phyloP scores from a whole-genome alignment of 202 grass and related monocot genomes.

The Brachypodium distachyon region DNA sequence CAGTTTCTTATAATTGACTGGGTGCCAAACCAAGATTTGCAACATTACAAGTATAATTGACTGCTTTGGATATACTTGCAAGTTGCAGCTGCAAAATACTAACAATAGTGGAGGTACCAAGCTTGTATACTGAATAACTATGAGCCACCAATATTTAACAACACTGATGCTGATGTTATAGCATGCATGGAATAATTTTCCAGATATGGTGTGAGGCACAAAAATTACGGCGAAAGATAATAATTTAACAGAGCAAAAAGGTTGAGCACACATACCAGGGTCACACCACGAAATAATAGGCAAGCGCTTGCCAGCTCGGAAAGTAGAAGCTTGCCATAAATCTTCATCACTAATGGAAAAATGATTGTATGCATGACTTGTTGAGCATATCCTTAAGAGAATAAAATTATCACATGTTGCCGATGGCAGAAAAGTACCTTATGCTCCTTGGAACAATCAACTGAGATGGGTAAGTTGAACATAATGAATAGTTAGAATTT shows the following conservation, averaged over 20 bases:
- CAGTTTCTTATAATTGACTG: too few relatives aligned
- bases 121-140: neutral
- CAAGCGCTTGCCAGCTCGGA: slow-evolving; percentile 73
- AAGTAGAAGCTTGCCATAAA: slow-evolving; percentile 79
- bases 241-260: neutral
- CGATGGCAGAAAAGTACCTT: slow-evolving; percentile 49
- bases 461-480: slow-evolving; percentile 73
- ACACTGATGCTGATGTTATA: neutral
- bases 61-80: neutral
- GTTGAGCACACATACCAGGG: slow-evolving; percentile 41
- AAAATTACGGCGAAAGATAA: neutral
- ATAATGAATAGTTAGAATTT: slow-evolving; percentile 80
- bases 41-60: neutral
- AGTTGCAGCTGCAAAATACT: neutral
- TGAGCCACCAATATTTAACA: neutral
- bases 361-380: slow-evolving; percentile 10
- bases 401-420: slow-evolving; percentile 7
- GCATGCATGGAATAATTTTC: neutral
- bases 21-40: neutral
- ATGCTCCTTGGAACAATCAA: slow-evolving; percentile 80
- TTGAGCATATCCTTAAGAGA: slow-evolving; percentile 7
- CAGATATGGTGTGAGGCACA: neutral
- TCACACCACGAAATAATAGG: slow-evolving; percentile 97
- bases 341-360: slow-evolving; percentile 75
- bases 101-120: neutral